Base-by-base conservation (phyloP, 2,329 filamentous ascomycete species). In the Aspergillus ustus region DNA sequence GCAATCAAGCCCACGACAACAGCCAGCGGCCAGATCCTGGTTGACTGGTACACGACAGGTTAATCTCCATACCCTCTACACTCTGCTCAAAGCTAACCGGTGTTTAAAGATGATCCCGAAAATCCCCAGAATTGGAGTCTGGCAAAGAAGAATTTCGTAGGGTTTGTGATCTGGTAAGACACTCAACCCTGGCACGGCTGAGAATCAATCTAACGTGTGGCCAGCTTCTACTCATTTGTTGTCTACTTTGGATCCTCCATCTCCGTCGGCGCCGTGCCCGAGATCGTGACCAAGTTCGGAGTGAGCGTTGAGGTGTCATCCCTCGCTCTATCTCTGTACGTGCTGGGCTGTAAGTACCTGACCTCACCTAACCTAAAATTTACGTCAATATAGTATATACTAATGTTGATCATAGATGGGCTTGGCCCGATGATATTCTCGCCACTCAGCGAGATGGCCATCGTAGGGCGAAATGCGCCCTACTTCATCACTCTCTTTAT, bases 191-290 rank as follows among this genome's bases (percentile, higher is more conserved):
- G 6, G 4, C 17, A 6, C 7, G 7, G 5, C 9, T 4, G 22
- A 25, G 7, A 9, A 2, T 20, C 1, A 2, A 9, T 2, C 44
- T 46, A 13, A 46, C 44, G 25, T 5, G 25, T 20, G 17, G 1
- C n/a, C 9, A 46, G 44, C 37, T 52, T 52, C 17, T 52, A 52
- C 51, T 52, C 51, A 4, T 52, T 52, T 31, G 31, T 52, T 11
- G 52, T 54, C 4, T 54, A 54, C 29, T 44, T 28, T 19, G 52
- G 34, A 20, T 54, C 52, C 3, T 22, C 52, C 5, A 54, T 54
- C 19, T 15, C 25, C 19, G 20, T 45, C 20, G 37, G 20, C 3
- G 52, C 52, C 11, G 20, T 44, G 20, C 34, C 34, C 15, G 34
- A 40, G 15, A 15, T 40, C 34, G n/a, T 54, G 2, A 20, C 25